These are phyloP conservation scores for Ogataea thermomethanolica DNA, from an alignment of 805 yeast species.

Conservation along the genomic window DNA sequence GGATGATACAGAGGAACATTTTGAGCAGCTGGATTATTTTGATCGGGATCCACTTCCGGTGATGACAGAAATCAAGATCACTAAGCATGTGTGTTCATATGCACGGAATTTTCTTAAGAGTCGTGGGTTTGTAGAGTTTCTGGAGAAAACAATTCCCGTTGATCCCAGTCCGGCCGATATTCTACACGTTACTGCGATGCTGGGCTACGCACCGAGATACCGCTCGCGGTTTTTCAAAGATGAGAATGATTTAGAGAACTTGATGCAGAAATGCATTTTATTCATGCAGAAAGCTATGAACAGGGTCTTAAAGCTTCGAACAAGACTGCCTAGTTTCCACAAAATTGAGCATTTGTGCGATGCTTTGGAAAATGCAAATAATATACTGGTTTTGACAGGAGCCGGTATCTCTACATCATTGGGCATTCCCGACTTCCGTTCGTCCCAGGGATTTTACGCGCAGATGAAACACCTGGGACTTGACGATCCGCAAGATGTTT, in stretches of 20 bases:
- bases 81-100: conserved; percentile 41
- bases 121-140: conserved; percentile 59
- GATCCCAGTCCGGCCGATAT: conserved; percentile 58
- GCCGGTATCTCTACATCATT: conserved; percentile 90
- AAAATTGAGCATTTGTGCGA: conserved; percentile 57
- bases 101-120: conserved; percentile 54
- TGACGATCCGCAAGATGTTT: conserved; percentile 88
- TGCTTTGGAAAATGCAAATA: conserved; percentile 51
- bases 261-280: conserved; percentile 36
- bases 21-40: conserved; percentile 12
- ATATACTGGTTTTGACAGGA: conserved; percentile 76
- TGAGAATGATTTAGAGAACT: conserved; percentile 12
- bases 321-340: conserved; percentile 49
- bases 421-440: conserved; percentile 91
- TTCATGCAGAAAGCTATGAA: conserved; percentile 62
- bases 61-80: conserved; percentile 23
- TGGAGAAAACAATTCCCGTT: conserved; percentile 51
- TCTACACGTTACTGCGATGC: conserved; percentile 48
- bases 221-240: conserved; percentile 11
- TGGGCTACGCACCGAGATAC: conserved; percentile 50
- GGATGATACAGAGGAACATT: conserved; percentile 5
- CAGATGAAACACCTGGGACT: conserved; percentile 64
- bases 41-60: conserved; percentile 19
- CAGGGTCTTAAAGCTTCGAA: conserved; percentile 54
- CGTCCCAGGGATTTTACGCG: conserved; percentile 81